Conservation (phyloP, 768 basidiomycete genomes). For the Multifurca ochricompacta region DNA sequence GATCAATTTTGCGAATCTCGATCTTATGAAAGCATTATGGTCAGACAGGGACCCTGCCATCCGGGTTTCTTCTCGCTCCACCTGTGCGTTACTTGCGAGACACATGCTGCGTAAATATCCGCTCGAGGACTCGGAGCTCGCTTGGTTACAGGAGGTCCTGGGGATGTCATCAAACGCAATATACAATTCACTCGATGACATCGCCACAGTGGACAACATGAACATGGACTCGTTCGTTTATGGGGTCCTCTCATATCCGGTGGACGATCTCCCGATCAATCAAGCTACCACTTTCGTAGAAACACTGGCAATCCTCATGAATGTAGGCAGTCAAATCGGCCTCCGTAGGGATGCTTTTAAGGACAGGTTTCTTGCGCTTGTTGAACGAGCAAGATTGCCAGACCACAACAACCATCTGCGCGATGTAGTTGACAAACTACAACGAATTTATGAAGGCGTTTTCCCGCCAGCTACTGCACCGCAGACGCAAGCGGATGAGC, state of each 20-base stretch:
- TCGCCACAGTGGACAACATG: not conserved
- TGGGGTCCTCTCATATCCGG: not conserved
- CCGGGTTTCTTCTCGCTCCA: slow-evolving; percentile 2
- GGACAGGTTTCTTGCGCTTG: not conserved
- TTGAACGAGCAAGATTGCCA: not conserved
- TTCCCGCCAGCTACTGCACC: not conserved
- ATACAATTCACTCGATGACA: not conserved
- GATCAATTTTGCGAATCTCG: not conserved
- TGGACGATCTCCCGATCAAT: not conserved
- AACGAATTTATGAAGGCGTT: not conserved
- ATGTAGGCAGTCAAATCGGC: not conserved
- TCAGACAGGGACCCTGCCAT: not conserved
- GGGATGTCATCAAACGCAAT: not conserved
- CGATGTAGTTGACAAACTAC: slow-evolving; percentile 17
- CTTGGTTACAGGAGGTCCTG: slow-evolving; percentile 2
- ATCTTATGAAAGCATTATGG: slow-evolving; percentile 2
- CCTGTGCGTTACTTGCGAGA: slow-evolving; percentile 7
- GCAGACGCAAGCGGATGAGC: too few relatives aligned
- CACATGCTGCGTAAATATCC: not conserved
- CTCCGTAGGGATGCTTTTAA: not conserved
- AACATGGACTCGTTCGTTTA: slow-evolving; percentile 2
- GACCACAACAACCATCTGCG: slow-evolving; percentile 23
- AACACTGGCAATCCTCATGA: not conserved
- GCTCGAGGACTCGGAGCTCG: not conserved
- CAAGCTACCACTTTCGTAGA: not conserved